phyloP scores from a whole-genome alignment of 2,329 filamentous ascomycete genomes.

The Alternaria angustiovoidea region DNA sequence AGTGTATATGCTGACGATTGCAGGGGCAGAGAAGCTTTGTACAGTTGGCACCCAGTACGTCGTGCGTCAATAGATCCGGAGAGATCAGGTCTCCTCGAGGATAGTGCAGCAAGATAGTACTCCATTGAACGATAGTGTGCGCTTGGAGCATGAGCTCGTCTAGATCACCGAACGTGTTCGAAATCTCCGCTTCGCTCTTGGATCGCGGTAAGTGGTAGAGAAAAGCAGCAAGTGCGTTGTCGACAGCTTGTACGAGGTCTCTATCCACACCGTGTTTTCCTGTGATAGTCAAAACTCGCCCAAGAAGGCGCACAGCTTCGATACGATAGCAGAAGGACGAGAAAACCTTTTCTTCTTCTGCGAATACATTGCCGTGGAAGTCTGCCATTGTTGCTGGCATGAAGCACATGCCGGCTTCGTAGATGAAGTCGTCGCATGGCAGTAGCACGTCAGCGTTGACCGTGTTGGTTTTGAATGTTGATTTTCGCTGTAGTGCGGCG shows the following conservation, averaged over 20 bases:
- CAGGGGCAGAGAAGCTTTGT: constrained; percentile 25
- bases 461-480: constrained; percentile 70
- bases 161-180: constrained; percentile 71
- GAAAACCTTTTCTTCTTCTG: constrained; percentile 72
- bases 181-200: constrained; percentile 68
- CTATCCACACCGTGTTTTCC: constrained; percentile 32
- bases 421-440: constrained; percentile 80
- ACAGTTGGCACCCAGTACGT: constrained; percentile 21
- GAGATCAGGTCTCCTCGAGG: constrained; percentile 23
- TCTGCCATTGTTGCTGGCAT: constrained; percentile 66
- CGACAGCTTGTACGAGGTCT: constrained; percentile 60
- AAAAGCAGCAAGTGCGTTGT: constrained; percentile 73
- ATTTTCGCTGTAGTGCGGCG: constrained; percentile 75
- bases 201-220: constrained; percentile 74
- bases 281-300: constrained; percentile 68
- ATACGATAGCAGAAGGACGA: constrained; percentile 86
- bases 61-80: constrained; percentile 11
- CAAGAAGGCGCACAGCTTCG: constrained; percentile 77
- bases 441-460: constrained; percentile 72
- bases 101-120: constrained; percentile 28
- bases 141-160: constrained; percentile 92
- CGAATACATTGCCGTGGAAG: constrained; percentile 76
- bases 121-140: constrained; percentile 70
- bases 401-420: constrained; percentile 20
- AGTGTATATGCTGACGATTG: constrained; percentile 58